Conservation (phyloP, 495 filamentous ascomycete genomes). For the Ascodesmis nigricans region DNA sequence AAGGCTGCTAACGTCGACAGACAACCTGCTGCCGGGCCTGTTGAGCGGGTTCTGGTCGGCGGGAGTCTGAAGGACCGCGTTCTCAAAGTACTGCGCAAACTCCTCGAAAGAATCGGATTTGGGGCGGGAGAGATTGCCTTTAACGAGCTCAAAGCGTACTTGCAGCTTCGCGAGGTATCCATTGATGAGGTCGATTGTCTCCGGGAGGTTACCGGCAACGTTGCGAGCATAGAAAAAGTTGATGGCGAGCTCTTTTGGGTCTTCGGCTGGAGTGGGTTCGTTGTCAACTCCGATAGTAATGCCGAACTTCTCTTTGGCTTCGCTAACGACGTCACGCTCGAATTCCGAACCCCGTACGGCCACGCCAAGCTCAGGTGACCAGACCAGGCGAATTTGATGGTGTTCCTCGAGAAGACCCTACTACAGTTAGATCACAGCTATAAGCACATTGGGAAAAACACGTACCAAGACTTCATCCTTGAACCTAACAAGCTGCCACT, state of each 20-base stretch:
- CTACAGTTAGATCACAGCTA: constrained; percentile 18
- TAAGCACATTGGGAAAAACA: constrained; percentile 1
- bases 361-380: constrained; percentile 45
- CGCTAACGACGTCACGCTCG: constrained; percentile 49
- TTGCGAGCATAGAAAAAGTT: constrained; percentile 70
- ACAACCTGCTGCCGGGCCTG: too few species aligned
- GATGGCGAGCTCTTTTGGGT: constrained; percentile 11
- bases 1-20: too few species aligned
- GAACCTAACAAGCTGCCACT: constrained; percentile 90
- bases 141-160: constrained; percentile 67
- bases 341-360: constrained; percentile 65
- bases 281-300: constrained; percentile 54
- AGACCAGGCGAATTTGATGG: constrained; percentile 70
- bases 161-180: constrained; percentile 58
- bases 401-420: constrained; percentile 90
- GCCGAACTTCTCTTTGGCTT: constrained; percentile 75
- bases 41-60: too few species aligned
- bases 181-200: constrained; percentile 87
- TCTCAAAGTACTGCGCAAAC: constrained; percentile 84
- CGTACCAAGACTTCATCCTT: constrained; percentile 80
- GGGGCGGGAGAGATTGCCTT: constrained; percentile 79
- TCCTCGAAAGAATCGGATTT: constrained; percentile 99
- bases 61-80: constrained; percentile 83
- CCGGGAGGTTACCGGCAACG: constrained; percentile 84
- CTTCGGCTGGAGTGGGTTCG: constrained; percentile 20